Percentiles rank a stretch among this genome's conserved stretches.
phyloP scores from a whole-genome alignment of 139 green algal species.

The Auxenochlorella pyrenoidosa region DNA sequence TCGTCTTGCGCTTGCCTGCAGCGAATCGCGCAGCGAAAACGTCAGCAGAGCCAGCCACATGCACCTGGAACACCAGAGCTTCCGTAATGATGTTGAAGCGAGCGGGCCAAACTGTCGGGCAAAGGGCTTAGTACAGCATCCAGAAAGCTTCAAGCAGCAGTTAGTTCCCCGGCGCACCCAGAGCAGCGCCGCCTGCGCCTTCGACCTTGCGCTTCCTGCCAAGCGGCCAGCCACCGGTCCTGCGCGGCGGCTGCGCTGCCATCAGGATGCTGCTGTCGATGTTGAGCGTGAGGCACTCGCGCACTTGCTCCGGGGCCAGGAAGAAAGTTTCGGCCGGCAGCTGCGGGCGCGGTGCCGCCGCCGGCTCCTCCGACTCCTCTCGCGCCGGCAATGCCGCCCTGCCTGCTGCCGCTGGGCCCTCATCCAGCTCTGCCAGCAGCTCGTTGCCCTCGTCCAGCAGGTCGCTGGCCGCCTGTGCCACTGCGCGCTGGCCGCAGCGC shows the following conservation, averaged over 20 bases:
- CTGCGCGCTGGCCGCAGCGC: neutral
- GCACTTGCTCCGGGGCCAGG: neutral
- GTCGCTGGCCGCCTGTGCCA: conserved; percentile 32
- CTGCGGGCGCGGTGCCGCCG: neutral
- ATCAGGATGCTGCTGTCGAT: conserved; percentile 26
- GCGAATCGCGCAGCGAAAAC: too few species aligned
- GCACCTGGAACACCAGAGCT: neutral
- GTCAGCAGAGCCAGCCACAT: neutral
- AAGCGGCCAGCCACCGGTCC: neutral
- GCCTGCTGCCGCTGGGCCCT: neutral
- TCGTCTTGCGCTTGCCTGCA: conserved; percentile 9
- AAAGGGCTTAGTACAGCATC: neutral
- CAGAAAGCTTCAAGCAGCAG: neutral
- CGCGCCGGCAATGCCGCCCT: neutral
- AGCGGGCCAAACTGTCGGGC: too few species aligned
- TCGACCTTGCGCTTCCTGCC: conserved; percentile 9
- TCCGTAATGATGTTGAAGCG: too few species aligned
- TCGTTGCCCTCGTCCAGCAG: conserved; percentile 46
- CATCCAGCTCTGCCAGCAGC: neutral
- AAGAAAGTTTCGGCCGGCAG: conserved; percentile 43
- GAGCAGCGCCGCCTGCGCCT: neutral
- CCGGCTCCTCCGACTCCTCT: neutral
- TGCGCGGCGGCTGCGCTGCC: neutral
- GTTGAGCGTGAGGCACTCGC: conserved; percentile 29
- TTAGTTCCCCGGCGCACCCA: neutral